These are phyloP conservation scores for Aristolochia fimbriata DNA, from an alignment of 164 flowering plant species.

Conservation along the genomic window DNA sequence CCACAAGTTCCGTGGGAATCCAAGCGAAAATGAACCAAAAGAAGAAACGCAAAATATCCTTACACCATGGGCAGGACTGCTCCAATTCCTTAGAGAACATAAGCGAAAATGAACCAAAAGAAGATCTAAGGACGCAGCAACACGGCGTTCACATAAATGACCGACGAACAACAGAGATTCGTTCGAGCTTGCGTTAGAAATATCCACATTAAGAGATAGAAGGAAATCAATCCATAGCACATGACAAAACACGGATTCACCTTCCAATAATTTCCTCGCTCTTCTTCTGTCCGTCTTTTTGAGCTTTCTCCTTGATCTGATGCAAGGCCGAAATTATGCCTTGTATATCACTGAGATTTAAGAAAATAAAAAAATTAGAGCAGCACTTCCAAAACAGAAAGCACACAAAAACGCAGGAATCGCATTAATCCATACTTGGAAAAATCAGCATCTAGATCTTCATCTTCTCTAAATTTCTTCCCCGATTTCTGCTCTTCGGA, in stretches of 20 bases:
- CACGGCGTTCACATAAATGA: too few species aligned
- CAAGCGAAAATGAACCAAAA: too few species aligned
- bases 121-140: too few species aligned
- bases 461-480: constrained; percentile 27
- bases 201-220: neutral
- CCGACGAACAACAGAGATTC: neutral
- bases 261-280: constrained; percentile 78
- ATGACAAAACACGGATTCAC: constrained; percentile 21
- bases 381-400: constrained; percentile 1
- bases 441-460: constrained; percentile 50
- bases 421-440: constrained; percentile 30
- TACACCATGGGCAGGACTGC: too few species aligned
- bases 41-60: too few species aligned
- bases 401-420: neutral
- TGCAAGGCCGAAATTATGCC: constrained; percentile 74
- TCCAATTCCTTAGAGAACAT: too few species aligned
- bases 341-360: constrained; percentile 62
- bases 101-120: too few species aligned
- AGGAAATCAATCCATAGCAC: neutral
- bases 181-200: neutral
- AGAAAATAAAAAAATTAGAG: neutral
- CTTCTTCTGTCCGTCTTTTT: constrained; percentile 82
- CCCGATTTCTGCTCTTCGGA: constrained; percentile 27
- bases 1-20: too few species aligned
- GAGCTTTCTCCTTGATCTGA: constrained; percentile 70